Evolutionary conservation across 2,329 filamentous ascomycete genomes (phyloP).

Genomic region (Intubia oerlemansii): DNA sequence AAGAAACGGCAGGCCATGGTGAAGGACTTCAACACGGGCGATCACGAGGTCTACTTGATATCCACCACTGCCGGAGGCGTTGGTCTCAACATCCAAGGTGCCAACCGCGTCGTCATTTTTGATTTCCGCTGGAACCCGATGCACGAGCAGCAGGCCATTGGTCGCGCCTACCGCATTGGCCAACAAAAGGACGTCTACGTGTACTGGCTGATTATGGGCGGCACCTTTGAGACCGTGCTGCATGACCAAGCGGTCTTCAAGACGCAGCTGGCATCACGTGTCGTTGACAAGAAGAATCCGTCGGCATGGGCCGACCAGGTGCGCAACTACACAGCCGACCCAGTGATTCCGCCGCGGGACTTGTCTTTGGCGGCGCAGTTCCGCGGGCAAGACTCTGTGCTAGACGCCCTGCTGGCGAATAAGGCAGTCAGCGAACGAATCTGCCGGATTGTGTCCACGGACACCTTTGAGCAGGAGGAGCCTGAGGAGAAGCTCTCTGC

Average conservation of each 20-base stretch:
- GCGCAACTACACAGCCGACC: constrained; percentile 34
- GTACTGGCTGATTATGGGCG: constrained; percentile 59
- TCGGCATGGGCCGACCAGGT: constrained; percentile 40
- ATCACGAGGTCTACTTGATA: constrained; percentile 48
- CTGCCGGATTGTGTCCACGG: constrained; percentile 41
- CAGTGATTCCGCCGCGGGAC: constrained; percentile 27
- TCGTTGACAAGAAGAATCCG: constrained; percentile 68
- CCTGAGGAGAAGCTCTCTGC: constrained; percentile 33
- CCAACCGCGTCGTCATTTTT: constrained; percentile 71
- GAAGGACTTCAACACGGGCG: constrained; percentile 44
- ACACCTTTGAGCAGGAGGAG: constrained; percentile 54
- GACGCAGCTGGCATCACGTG: constrained; percentile 52
- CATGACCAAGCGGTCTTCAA: constrained; percentile 67
- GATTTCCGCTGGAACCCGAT: constrained; percentile 68
- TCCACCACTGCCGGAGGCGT: constrained; percentile 67
- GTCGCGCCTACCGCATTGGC: constrained; percentile 67
- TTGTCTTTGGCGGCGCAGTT: constrained; percentile 26
- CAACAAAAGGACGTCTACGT: constrained; percentile 66
- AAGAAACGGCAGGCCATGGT: constrained; percentile 36
- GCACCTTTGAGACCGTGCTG: constrained; percentile 58
- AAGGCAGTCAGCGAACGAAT: too few relatives aligned
- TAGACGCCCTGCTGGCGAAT: constrained; percentile 24
- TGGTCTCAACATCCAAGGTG: constrained; percentile 65
- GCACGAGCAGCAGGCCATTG: constrained; percentile 70
- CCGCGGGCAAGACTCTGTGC: constrained; percentile 38